Percentiles rank a stretch among this genome's conserved stretches.
phyloP scores from a whole-genome alignment of 2,329 filamentous ascomycete genomes.

The Neurospora sp. region DNA sequence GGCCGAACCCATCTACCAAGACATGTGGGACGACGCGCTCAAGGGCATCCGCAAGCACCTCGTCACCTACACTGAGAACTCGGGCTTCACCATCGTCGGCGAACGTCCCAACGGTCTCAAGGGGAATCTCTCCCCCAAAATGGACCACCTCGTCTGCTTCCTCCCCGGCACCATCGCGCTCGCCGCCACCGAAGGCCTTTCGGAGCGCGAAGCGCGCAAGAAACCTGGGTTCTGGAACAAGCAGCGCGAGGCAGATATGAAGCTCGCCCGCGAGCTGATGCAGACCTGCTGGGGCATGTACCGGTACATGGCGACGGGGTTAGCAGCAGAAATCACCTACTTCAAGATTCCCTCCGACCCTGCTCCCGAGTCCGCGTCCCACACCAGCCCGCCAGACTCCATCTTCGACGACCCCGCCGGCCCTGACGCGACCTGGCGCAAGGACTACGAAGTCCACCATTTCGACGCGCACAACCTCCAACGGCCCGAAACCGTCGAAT shows the following conservation, averaged over 20 bases:
- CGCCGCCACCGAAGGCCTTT: conserved; percentile 68
- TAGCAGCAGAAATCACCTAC: conserved; percentile 91
- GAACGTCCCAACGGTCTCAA: conserved; percentile 70
- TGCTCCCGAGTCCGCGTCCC: conserved; percentile 44
- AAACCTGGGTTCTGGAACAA: conserved; percentile 57
- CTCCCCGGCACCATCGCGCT: conserved; percentile 93
- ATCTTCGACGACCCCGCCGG: conserved; percentile 30
- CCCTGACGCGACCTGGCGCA: conserved; percentile 51
- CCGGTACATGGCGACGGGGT: conserved; percentile 74
- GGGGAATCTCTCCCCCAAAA: conserved; percentile 65
- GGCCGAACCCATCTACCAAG: conserved; percentile 74
- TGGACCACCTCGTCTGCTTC: conserved; percentile 98
- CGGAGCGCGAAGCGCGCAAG: conserved; percentile 65
- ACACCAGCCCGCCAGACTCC: conserved; percentile 33
- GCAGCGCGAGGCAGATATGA: conserved; percentile 77
- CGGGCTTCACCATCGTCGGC: conserved; percentile 74
- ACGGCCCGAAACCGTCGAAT: conserved; percentile 93
- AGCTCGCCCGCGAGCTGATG: conserved; percentile 79
- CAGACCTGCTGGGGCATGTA: conserved; percentile 99
- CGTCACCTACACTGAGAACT: conserved; percentile 74
- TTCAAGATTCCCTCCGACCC: conserved; percentile 69
- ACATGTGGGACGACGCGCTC: conserved; percentile 87
- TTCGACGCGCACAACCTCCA: conserved; percentile 89
- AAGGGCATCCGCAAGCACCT: conserved; percentile 83
- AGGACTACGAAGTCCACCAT: conserved; percentile 71